These are phyloP conservation scores for Exophiala dermatitidis DNA, from an alignment of 2,329 filamentous ascomycete species.

Conservation along the genomic window DNA sequence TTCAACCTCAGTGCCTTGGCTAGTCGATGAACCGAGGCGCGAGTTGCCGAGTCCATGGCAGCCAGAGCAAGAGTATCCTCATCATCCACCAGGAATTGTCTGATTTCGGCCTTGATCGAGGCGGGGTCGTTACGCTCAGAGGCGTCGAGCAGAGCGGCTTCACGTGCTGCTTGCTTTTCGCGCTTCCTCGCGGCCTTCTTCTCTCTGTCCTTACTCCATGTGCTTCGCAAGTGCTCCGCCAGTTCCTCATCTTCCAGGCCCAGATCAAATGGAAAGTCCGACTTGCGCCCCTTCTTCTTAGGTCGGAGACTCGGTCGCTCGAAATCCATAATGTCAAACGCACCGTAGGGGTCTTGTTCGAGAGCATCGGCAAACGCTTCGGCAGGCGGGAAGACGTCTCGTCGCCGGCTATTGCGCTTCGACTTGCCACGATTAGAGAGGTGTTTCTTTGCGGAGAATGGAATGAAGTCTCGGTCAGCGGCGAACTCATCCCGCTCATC, in stretches of 20 bases:
- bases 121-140: slow-evolving; percentile 50
- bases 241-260: slow-evolving; percentile 57
- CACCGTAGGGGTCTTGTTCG: slow-evolving; percentile 56
- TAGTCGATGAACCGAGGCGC: slow-evolving; percentile 73
- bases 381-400: slow-evolving; percentile 46
- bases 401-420: slow-evolving; percentile 26
- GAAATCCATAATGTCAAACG: slow-evolving; percentile 81
- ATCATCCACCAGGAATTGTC: slow-evolving; percentile 25
- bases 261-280: slow-evolving; percentile 48
- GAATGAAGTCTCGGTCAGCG: slow-evolving; percentile 18
- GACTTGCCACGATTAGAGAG: slow-evolving; percentile 24
- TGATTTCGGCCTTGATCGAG: slow-evolving; percentile 65
- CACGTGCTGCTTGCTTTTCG: slow-evolving; percentile 61
- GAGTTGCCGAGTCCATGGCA: slow-evolving; percentile 71
- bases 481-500: slow-evolving; percentile 28
- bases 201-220: slow-evolving; percentile 61
- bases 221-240: slow-evolving; percentile 50
- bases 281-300: slow-evolving; percentile 57
- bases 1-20: slow-evolving; percentile 69
- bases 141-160: slow-evolving; percentile 56
- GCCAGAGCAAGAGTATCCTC: slow-evolving; percentile 56
- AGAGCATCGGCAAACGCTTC: slow-evolving; percentile 51
- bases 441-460: slow-evolving; percentile 23
- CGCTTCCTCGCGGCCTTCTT: slow-evolving; percentile 66
- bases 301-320: slow-evolving; percentile 60